phyloP scores from a whole-genome alignment of 805 yeast genomes.

The Nakazawaea molendinolei region DNA sequence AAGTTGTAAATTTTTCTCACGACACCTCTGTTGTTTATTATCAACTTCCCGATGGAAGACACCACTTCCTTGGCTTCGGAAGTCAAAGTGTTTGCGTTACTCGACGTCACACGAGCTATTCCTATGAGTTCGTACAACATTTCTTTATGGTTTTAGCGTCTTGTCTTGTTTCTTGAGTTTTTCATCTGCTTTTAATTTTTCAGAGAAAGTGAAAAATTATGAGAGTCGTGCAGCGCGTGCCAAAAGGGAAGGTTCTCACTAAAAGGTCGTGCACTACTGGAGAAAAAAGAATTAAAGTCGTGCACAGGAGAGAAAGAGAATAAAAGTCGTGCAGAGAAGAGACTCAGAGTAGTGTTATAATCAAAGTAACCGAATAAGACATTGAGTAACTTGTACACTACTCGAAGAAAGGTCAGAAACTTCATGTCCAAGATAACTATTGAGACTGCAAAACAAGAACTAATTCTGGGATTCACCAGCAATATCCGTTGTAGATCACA shows the following conservation, averaged over 20 bases:
- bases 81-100: conserved; percentile 31
- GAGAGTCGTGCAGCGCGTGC: not conserved
- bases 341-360: no score
- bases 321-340: no score
- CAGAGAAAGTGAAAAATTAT: not conserved
- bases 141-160: not conserved
- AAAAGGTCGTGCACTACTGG: not conserved
- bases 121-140: conserved; percentile 92
- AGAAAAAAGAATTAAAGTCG: no score
- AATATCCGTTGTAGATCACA: no score
- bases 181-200: no score
- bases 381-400: no score
- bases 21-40: conserved; percentile 90
- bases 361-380: no score
- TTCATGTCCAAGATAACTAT: no score
- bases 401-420: no score
- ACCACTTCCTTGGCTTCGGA: conserved; percentile 50
- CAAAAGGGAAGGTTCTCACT: not conserved
- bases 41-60: conserved; percentile 70
- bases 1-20: conserved; percentile 74
- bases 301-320: no score
- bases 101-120: conserved; percentile 73
- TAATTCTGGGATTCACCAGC: no score
- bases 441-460: no score
- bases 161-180: not conserved